phyloP scores from a whole-genome alignment of 2,329 filamentous ascomycete genomes.

The Fusarium palustre region DNA sequence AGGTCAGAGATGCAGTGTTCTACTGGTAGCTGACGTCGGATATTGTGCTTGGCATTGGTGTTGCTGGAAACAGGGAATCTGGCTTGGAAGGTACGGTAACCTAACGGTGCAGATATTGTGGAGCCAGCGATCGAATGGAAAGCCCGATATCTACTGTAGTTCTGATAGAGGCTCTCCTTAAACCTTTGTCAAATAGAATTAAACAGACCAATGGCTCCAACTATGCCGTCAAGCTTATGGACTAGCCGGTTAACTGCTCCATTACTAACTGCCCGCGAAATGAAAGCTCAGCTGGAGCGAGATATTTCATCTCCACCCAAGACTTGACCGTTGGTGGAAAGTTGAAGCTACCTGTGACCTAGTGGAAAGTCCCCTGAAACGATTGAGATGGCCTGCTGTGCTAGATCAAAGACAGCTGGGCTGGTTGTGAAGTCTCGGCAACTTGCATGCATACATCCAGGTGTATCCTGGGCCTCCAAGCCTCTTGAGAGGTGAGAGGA shows the following conservation, averaged over 20 bases:
- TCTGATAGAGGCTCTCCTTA: slow-evolving; percentile 15
- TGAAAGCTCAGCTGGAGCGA: slow-evolving; percentile 35
- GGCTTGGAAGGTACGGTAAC: slow-evolving; percentile 7
- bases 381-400: slow-evolving; percentile 35
- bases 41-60: slow-evolving; percentile 29
- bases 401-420: slow-evolving; percentile 27
- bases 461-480: slow-evolving; percentile 38
- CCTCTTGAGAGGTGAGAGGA: slow-evolving; percentile 5
- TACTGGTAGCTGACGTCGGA: slow-evolving; percentile 34
- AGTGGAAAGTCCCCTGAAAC: slow-evolving; percentile 39
- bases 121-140: slow-evolving; percentile 22
- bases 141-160: slow-evolving; percentile 8
- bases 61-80: slow-evolving; percentile 40
- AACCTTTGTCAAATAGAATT: slow-evolving; percentile 8
- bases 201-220: slow-evolving; percentile 9
- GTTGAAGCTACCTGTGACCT: slow-evolving; percentile 29
- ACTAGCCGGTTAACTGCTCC: slow-evolving; percentile 30
- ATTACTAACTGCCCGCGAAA: slow-evolving; percentile 31
- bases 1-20: slow-evolving; percentile 24
- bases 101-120: slow-evolving; percentile 31
- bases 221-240: slow-evolving; percentile 21
- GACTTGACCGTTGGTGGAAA: slow-evolving; percentile 38
- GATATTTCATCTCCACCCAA: slow-evolving; percentile 35
- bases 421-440: slow-evolving; percentile 36
- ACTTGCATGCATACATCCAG: slow-evolving; percentile 34